These are phyloP conservation scores for Crithidia brevicula DNA, from an alignment of 208 protist species.

Conservation along the genomic window DNA sequence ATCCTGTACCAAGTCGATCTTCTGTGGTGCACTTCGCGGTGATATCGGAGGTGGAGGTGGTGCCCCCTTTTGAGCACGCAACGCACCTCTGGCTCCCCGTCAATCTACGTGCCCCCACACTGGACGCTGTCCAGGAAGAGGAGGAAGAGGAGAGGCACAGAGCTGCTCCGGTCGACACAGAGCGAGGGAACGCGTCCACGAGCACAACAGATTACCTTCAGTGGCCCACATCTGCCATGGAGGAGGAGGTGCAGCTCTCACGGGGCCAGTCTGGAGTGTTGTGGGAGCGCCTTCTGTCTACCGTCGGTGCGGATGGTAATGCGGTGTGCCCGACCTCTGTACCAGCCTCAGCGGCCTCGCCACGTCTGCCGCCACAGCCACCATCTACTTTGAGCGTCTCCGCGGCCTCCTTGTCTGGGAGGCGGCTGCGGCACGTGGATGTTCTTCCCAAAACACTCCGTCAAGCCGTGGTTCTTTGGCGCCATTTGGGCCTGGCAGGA, in stretches of 20 bases:
- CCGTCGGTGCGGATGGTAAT: constrained; percentile 19
- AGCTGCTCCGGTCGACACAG: too few species aligned
- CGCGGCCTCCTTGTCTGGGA: not conserved
- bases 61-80: constrained; percentile 25
- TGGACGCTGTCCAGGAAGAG: not conserved
- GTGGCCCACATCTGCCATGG: not conserved
- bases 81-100: constrained; percentile 46
- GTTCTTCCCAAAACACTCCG: constrained; percentile 39
- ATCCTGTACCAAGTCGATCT: not conserved
- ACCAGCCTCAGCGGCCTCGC: not conserved
- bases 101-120: constrained; percentile 11
- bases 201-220: not conserved
- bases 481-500: constrained; percentile 23
- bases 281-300: constrained; percentile 30
- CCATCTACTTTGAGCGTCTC: not conserved
- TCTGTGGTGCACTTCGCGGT: constrained; percentile 40
- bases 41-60: constrained; percentile 54
- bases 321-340: not conserved
- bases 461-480: constrained; percentile 40
- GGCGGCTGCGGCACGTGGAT: constrained; percentile 25
- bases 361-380: constrained; percentile 5
- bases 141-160: not conserved
- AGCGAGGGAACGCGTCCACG: too few species aligned
- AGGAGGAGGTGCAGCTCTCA: not conserved
- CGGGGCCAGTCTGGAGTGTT: constrained; percentile 19